A percentile compares a stretch with the other conserved stretches of the same genome.
Evolutionary conservation across 352 stramenopile species (phyloP).

Genomic region (Globisporangium iwayamae): DNA sequence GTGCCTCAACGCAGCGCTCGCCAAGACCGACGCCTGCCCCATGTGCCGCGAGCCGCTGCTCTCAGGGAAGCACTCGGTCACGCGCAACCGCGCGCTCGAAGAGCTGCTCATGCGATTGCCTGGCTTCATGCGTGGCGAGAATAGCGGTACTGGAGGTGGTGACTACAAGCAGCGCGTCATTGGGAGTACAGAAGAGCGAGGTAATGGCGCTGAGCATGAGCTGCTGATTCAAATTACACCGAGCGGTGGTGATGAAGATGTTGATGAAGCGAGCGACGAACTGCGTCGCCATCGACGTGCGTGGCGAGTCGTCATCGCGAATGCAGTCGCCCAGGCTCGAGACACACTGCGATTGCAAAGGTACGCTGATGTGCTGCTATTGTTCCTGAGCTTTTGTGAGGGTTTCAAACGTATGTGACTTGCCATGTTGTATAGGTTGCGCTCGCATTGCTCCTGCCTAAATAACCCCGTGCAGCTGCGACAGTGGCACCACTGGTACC

Average conservation of each 20-base stretch:
- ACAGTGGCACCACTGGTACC: conserved; percentile 51
- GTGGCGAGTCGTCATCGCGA: neutral
- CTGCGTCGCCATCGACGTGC: neutral
- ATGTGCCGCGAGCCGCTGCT: conserved; percentile 59
- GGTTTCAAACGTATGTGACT: neutral
- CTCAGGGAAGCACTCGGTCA: conserved; percentile 34
- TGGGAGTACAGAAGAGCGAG: neutral
- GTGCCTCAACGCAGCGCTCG: conserved; percentile 46
- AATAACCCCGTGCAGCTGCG: conserved; percentile 4
- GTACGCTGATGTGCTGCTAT: neutral
- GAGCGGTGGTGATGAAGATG: neutral
- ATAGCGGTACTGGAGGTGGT: neutral
- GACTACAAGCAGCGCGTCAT: neutral
- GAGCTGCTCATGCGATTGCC: conserved; percentile 28
- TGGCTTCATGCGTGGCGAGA: neutral
- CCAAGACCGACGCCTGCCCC: conserved; percentile 41
- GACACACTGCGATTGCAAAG: conserved; percentile 1
- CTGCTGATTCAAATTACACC: conserved; percentile 20
- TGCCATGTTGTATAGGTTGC: neutral
- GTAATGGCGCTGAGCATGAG: conserved; percentile 11
- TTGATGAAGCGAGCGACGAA: neutral
- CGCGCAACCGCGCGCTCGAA: conserved; percentile 47
- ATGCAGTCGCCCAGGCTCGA: neutral
- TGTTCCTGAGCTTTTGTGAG: neutral
- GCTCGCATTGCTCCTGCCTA: neutral